phyloP scores from a whole-genome alignment of 805 yeast species.

The Jamesozyma piceae region DNA sequence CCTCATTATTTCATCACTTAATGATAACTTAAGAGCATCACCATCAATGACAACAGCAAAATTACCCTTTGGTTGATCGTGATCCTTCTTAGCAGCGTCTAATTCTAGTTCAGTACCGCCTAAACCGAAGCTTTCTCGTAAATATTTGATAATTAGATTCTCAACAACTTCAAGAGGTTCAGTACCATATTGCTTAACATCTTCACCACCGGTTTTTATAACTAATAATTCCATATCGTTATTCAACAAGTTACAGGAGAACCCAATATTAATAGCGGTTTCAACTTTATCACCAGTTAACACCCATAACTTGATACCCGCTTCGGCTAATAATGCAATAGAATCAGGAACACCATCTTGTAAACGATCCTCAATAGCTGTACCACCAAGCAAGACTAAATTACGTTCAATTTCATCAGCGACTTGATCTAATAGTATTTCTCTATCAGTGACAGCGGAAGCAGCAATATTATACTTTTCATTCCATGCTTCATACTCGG shows the following conservation, averaged over 20 bases:
- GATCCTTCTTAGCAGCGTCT: constrained; percentile 43
- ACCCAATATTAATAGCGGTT: constrained; percentile 81
- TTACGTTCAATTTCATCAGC: constrained; percentile 67
- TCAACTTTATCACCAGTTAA: constrained; percentile 85
- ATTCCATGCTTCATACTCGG: constrained; percentile 56
- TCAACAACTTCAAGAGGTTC: constrained; percentile 37
- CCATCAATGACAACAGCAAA: constrained; percentile 74
- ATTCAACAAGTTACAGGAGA: constrained; percentile 68
- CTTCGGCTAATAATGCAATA: constrained; percentile 56
- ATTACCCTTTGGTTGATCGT: constrained; percentile 58
- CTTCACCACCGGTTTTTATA: constrained; percentile 42
- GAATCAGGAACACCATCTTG: constrained; percentile 86
- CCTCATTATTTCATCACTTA: constrained; percentile 35
- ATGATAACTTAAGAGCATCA: constrained; percentile 55
- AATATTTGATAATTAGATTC: constrained; percentile 42
- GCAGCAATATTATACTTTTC: constrained; percentile 54
- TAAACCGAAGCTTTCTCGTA: constrained; percentile 48
- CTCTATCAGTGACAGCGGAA: constrained; percentile 54
- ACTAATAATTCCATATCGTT: constrained; percentile 69
- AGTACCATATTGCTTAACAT: constrained; percentile 37
- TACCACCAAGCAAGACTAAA: constrained; percentile 63
- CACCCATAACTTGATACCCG: constrained; percentile 81
- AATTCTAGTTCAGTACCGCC: constrained; percentile 51
- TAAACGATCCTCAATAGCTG: constrained; percentile 77
- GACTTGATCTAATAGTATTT: constrained; percentile 61